Conservation (phyloP, 257 asterid species). For the Ligustrum vulgare region DNA sequence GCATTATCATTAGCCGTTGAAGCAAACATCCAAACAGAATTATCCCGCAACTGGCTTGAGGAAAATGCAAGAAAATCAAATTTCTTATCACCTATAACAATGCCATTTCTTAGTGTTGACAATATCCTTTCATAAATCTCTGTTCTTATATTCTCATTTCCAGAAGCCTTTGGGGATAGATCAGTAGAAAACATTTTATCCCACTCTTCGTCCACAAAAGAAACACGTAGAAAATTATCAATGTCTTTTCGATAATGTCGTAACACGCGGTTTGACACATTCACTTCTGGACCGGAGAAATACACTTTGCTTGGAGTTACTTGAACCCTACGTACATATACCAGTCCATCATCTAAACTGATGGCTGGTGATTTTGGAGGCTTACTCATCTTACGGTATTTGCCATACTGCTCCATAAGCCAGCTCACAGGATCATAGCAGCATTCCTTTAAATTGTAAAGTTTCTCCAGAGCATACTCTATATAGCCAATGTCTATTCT, state of each 20-base stretch:
- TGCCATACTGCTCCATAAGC: slow-evolving; percentile 54
- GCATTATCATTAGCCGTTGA: slow-evolving; percentile 45
- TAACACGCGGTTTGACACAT: slow-evolving; percentile 75
- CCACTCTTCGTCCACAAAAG: slow-evolving; percentile 93
- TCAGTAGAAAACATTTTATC: slow-evolving; percentile 62
- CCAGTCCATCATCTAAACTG: slow-evolving; percentile 62
- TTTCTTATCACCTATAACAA: slow-evolving; percentile 62
- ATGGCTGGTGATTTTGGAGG: slow-evolving; percentile 62
- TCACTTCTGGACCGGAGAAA: slow-evolving; percentile 77
- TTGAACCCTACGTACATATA: slow-evolving; percentile 79
- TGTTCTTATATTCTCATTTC: slow-evolving; percentile 42
- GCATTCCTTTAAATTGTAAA: slow-evolving; percentile 60
- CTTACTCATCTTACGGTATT: slow-evolving; percentile 31
- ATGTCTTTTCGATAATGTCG: slow-evolving; percentile 52
- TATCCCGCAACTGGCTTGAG: slow-evolving; percentile 85
- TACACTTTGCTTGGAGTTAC: slow-evolving; percentile 83
- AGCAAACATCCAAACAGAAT: slow-evolving; percentile 93
- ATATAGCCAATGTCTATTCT: slow-evolving; percentile 34
- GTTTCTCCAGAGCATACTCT: slow-evolving; percentile 68
- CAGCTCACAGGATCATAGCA: slow-evolving; percentile 79
- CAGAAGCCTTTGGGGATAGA: slow-evolving; percentile 42
- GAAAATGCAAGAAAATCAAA: slow-evolving; percentile 93
- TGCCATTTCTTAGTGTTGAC: slow-evolving; percentile 60
- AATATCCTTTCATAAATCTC: slow-evolving; percentile 62
- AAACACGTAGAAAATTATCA: slow-evolving; percentile 84